phyloP scores from a whole-genome alignment of 345 rosid species.

The Brassica incana region DNA sequence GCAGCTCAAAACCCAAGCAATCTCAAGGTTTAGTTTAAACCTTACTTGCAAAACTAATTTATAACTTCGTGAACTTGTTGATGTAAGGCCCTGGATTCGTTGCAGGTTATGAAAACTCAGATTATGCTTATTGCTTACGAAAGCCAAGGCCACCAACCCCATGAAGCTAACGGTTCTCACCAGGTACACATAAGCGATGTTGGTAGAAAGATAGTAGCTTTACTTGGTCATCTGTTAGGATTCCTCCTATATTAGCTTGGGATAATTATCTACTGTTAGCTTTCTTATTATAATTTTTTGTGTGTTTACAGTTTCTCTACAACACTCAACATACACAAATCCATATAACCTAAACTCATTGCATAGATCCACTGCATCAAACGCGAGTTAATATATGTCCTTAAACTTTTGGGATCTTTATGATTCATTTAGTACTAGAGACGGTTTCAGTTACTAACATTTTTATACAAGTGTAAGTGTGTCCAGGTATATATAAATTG shows the following conservation, averaged over 20 bases:
- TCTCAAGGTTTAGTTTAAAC: slow-evolving; percentile 4
- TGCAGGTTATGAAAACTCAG: slow-evolving; percentile 46
- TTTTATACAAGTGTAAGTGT: too few relatives aligned
- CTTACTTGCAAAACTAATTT: neutral
- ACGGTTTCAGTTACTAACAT: too few relatives aligned
- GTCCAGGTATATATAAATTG: too few relatives aligned
- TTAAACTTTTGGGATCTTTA: too few relatives aligned
- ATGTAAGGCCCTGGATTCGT: slow-evolving; percentile 47
- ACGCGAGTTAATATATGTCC: neutral
- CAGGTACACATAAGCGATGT: slow-evolving; percentile 41
- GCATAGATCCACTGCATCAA: neutral
- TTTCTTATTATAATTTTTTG: neutral
- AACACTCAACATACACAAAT: neutral
- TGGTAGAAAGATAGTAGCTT: neutral
- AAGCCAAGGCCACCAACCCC: slow-evolving; percentile 32
- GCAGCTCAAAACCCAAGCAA: slow-evolving; percentile 54
- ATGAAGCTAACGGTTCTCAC: slow-evolving; percentile 46
- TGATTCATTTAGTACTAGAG: too few relatives aligned
- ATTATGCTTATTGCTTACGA: slow-evolving; percentile 33
- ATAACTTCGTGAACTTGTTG: slow-evolving; percentile 2
- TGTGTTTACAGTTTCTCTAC: neutral
- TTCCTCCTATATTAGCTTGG: too few relatives aligned
- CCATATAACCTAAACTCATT: neutral
- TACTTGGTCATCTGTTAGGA: too few relatives aligned
- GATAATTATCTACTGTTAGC: too few relatives aligned